These are phyloP conservation scores for Nannochloropsis salina DNA, from an alignment of 108 stramenopile species.

Conservation along the genomic window DNA sequence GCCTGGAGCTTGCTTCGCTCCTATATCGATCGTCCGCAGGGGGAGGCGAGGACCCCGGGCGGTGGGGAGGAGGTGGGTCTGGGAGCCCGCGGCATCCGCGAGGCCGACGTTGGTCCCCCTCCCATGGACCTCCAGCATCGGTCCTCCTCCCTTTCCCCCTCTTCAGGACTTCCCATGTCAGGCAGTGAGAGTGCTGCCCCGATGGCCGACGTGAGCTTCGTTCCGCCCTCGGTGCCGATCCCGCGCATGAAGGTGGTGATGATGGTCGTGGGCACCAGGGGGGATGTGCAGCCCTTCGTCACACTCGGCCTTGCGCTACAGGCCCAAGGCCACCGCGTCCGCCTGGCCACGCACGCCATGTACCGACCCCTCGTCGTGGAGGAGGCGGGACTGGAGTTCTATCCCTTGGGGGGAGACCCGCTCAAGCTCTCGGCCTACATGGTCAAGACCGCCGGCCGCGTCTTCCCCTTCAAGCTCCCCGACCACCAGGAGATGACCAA, in stretches of 20 bases:
- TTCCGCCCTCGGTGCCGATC: constrained; percentile 11
- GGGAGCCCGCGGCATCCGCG: background rate
- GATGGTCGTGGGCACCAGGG: constrained; percentile 36
- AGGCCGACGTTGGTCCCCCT: background rate
- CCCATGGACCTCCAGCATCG: background rate
- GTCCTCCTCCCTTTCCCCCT: background rate
- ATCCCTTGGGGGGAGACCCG: constrained; percentile 74
- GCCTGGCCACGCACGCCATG: constrained; percentile 34
- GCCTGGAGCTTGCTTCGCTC: background rate
- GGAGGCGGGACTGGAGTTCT: constrained; percentile 61
- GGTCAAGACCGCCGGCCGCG: constrained; percentile 45
- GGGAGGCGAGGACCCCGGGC: background rate
- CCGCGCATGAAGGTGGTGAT: constrained; percentile 36
- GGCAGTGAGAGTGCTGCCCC: background rate
- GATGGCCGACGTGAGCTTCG: background rate
- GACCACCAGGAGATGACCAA: background rate
- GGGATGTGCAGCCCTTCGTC: constrained; percentile 43
- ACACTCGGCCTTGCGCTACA: constrained; percentile 19
- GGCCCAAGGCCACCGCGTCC: constrained; percentile 35
- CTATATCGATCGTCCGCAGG: background rate
- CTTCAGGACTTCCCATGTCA: background rate
- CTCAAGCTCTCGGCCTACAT: constrained; percentile 46
- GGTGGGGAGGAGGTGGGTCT: background rate
- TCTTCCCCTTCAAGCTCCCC: constrained; percentile 32
- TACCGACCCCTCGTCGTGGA: constrained; percentile 44